A percentile compares a stretch with the other conserved stretches of the same genome.
phyloP scores from a whole-genome alignment of 2,329 filamentous ascomycete species.

The Penicillium sp. region DNA sequence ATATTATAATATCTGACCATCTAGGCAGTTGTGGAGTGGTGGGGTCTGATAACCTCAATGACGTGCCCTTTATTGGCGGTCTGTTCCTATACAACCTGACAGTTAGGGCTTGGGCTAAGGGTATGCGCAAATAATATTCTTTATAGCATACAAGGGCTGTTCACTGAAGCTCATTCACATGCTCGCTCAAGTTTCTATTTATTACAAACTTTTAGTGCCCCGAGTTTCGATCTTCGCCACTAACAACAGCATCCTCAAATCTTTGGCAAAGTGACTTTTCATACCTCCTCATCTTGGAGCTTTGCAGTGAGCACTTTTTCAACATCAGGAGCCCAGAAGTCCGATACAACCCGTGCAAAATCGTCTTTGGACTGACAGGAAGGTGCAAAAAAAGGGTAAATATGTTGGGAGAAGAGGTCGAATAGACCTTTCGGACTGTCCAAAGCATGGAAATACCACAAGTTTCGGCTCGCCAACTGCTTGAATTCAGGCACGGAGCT shows the following conservation, averaged over 20 bases:
- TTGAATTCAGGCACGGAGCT: no score
- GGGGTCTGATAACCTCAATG: background rate
- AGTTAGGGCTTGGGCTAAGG: background rate
- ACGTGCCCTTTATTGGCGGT: background rate
- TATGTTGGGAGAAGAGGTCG: slow-evolving; percentile 25
- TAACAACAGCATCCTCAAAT: slow-evolving; percentile 10
- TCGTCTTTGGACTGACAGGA: slow-evolving; percentile 4
- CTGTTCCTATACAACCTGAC: background rate
- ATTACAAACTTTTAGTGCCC: no score
- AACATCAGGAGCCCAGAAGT: slow-evolving; percentile 15
- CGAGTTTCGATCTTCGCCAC: background rate
- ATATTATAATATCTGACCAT: background rate
- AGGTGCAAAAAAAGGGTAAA: slow-evolving; percentile 19
- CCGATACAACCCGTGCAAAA: slow-evolving; percentile 11
- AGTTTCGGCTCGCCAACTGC: slow-evolving; percentile 24
- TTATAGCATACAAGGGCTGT: background rate
- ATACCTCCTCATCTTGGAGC: slow-evolving; percentile 19
- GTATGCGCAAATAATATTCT: background rate
- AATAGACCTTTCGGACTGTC: slow-evolving; percentile 25
- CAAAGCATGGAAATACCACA: slow-evolving; percentile 30
- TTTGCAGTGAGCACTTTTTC: slow-evolving; percentile 12
- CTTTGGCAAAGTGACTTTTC: slow-evolving; percentile 10
- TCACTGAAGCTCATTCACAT: background rate
- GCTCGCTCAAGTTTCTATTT: background rate
- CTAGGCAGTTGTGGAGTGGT: background rate